A percentile compares a stretch with the other conserved stretches of the same genome.
These are phyloP conservation scores for Macrolepiota dolichaula DNA, from an alignment of 768 basidiomycete genomes.

Conservation along the genomic window DNA sequence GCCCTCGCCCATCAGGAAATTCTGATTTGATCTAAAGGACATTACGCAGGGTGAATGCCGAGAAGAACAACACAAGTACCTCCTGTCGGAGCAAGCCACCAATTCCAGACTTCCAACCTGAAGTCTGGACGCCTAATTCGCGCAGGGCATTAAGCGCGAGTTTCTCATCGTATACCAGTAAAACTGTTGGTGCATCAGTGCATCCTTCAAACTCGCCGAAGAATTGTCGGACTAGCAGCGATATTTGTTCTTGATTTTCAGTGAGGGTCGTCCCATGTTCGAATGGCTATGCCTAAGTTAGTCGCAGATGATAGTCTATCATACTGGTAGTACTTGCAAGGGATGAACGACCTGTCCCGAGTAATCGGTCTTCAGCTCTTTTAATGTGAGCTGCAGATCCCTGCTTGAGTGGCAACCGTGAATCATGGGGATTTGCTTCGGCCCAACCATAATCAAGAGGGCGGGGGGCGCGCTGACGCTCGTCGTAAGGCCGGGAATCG, in stretches of 20 bases:
- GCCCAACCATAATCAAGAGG: slow-evolving; percentile 34
- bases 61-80: not conserved
- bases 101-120: slow-evolving; percentile 39
- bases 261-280: slow-evolving; percentile 23
- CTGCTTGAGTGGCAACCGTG: slow-evolving; percentile 5
- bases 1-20: not conserved
- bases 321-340: slow-evolving; percentile 4
- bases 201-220: slow-evolving; percentile 17
- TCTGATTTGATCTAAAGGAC: not conserved
- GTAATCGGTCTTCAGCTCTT: slow-evolving; percentile 15
- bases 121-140: slow-evolving; percentile 38
- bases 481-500: slow-evolving; percentile 19
- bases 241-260: slow-evolving; percentile 16
- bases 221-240: slow-evolving; percentile 17
- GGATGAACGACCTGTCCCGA: slow-evolving; percentile 16
- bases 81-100: slow-evolving; percentile 25
- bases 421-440: slow-evolving; percentile 24
- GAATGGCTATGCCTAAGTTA: slow-evolving; percentile 22
- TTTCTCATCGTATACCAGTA: slow-evolving; percentile 44
- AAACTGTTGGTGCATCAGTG: slow-evolving; percentile 30
- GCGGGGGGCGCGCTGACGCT: slow-evolving; percentile 19
- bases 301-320: not conserved
- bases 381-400: slow-evolving; percentile 22
- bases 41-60: not conserved
- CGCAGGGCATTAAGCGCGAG: slow-evolving; percentile 35